phyloP scores from a whole-genome alignment of 129 eudicot genomes.

The carrot (Daucus carota) region DNA sequence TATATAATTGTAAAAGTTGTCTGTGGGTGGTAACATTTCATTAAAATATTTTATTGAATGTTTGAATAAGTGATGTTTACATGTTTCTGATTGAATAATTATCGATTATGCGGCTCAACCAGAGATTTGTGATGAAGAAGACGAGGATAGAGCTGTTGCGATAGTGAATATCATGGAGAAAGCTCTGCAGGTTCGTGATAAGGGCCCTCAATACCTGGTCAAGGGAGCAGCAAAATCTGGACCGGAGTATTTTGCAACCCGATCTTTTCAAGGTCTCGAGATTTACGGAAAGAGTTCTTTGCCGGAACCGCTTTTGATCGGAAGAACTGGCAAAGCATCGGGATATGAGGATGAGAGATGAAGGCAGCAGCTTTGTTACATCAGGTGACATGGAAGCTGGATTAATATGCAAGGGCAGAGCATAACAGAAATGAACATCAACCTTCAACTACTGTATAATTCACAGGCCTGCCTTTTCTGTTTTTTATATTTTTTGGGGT shows the following conservation, averaged over 20 bases:
- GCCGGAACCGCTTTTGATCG: conserved; percentile 54
- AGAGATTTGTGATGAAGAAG: conserved; percentile 37
- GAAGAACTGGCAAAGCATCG: conserved; percentile 84
- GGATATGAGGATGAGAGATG: conserved; percentile 64
- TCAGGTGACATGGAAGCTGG: background rate
- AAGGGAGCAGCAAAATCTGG: conserved; percentile 59
- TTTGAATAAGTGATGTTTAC: background rate
- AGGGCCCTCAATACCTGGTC: conserved; percentile 28
- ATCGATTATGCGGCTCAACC: conserved; percentile 6
- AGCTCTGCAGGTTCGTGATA: conserved; percentile 53
- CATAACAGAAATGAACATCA: no score
- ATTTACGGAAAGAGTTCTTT: conserved; percentile 33
- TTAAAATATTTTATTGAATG: background rate
- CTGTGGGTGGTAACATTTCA: background rate
- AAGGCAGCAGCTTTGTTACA: background rate
- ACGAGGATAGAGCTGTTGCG: conserved; percentile 44
- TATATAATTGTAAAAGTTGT: background rate
- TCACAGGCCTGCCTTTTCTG: background rate
- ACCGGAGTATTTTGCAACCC: conserved; percentile 59
- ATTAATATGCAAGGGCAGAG: background rate
- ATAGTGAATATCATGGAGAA: conserved; percentile 47
- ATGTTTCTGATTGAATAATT: background rate
- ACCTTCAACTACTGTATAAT: background rate
- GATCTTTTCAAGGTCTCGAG: conserved; percentile 84
- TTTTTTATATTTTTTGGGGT: no score